Base-by-base conservation (phyloP, 2,329 filamentous ascomycete species). In the Teratosphaeria nubilosa region DNA sequence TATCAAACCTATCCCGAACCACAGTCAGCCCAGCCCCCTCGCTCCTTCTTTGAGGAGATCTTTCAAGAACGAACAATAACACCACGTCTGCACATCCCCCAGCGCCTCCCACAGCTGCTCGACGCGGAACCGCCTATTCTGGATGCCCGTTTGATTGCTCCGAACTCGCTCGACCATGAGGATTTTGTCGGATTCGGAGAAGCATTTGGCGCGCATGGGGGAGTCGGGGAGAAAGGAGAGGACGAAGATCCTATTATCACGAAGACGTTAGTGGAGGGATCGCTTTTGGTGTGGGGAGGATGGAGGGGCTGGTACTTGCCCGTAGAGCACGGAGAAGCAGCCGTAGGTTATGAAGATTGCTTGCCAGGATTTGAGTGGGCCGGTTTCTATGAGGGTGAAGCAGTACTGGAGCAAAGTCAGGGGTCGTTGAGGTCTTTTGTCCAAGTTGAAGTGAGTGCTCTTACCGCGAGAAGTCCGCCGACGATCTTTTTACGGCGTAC, bases 161-260 rank as follows among this genome's bases (percentile, higher is more conserved):
- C 75, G 71, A n/a, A 78, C 75, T 27, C 75, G 72, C 62, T 77
- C 75, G 22, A 77, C 68, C 73, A 77, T 74, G 51, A 85, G 75
- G 41, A 76, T 76, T 75, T 88, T 88, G 55, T 66, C 65, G 57
- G 82, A 77, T 64, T 88, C 84, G 10, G 74, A 78, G 67, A 85
- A 87, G 70, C 84, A 88, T 69, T 86, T 85, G 25, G 86, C 85
- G 9, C 83, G 79, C 85, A 88, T 88, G 0, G 85, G 86, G 16
- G 80, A 84, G 69, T 89, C 86, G 1, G 85, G 85, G 76, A 87
- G 81, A 74, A 79, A 85, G 67, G 74, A 80, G 34, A 81, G 72
- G 14, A 87, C 84, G 54, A 87, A 86, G 5, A 79, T n/a, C 11
- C 41, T 48, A 6, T 48, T 5, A 7, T 5, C 4, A 9, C n/a